Conservation (phyloP, 805 yeast genomes). For the Hanseniaspora lachancei region DNA sequence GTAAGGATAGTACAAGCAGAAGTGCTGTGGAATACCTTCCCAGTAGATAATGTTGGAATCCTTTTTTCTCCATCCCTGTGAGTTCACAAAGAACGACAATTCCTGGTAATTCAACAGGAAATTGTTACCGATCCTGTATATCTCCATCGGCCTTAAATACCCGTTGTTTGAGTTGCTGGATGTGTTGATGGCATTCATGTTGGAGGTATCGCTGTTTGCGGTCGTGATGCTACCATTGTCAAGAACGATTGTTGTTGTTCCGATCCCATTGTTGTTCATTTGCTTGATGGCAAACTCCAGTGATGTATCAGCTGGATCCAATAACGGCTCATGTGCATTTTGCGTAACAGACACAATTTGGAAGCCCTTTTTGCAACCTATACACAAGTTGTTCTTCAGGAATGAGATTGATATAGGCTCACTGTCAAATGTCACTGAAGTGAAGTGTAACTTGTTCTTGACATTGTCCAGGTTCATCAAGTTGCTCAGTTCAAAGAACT, state of each 20-base stretch:
- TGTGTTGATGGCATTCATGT: slow-evolving; percentile 4
- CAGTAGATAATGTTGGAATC: slow-evolving; percentile 89
- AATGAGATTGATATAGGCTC: slow-evolving; percentile 90
- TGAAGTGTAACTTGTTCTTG: slow-evolving; percentile 39
- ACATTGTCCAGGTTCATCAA: slow-evolving; percentile 31
- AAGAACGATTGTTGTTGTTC: slow-evolving; percentile 8
- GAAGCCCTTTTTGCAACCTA: slow-evolving; percentile 93
- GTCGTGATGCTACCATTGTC: slow-evolving; percentile 8
- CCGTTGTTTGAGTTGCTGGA: slow-evolving; percentile 8
- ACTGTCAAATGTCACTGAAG: slow-evolving; percentile 68
- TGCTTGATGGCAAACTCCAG: slow-evolving; percentile 67
- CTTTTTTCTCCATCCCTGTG: slow-evolving; percentile 91
- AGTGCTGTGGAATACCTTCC: slow-evolving; percentile 91
- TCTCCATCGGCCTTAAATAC: slow-evolving; percentile 72
- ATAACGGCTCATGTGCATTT: slow-evolving; percentile 70
- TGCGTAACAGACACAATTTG: slow-evolving; percentile 82
- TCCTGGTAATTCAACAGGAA: slow-evolving; percentile 82
- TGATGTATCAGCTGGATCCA: slow-evolving; percentile 98
- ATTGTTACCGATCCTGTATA: slow-evolving; percentile 78
- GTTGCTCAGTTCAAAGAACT: slow-evolving; percentile 80
- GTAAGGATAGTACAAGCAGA: slow-evolving; percentile 90
- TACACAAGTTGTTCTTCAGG: slow-evolving; percentile 74
- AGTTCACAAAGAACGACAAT: slow-evolving; percentile 85
- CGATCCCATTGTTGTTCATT: slow-evolving; percentile 27
- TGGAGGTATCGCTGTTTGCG: not conserved